These are phyloP conservation scores for Rubia balearica DNA, from an alignment of 305 asterid genomes.

Conservation along the genomic window DNA sequence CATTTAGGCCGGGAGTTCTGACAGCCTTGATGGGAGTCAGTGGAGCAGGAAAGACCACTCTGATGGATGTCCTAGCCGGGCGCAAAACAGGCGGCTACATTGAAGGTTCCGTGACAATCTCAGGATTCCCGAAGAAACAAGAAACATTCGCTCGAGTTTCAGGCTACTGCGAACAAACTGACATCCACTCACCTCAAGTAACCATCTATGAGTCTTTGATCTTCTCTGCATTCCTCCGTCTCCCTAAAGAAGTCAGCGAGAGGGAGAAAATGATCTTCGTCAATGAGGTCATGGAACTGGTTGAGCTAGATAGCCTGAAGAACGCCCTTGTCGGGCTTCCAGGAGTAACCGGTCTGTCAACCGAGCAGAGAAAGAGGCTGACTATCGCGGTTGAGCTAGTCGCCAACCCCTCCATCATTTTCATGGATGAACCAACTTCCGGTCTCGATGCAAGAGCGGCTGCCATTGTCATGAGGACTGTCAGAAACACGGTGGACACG, in stretches of 20 bases:
- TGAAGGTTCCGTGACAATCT: conserved; percentile 74
- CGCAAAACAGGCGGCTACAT: conserved; percentile 83
- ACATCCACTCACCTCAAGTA: conserved; percentile 95
- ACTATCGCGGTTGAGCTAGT: conserved; percentile 91
- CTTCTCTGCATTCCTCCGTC: conserved; percentile 80
- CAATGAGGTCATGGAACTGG: conserved; percentile 78
- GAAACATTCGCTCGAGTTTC: conserved; percentile 87
- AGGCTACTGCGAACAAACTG: conserved; percentile 86
- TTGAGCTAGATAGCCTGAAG: conserved; percentile 64
- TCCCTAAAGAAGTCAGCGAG: conserved; percentile 58
- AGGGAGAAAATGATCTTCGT: conserved; percentile 79
- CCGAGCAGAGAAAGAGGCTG: conserved; percentile 77
- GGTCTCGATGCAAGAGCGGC: conserved; percentile 93
- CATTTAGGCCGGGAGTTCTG: conserved; percentile 84
- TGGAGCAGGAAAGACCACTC: conserved; percentile 90
- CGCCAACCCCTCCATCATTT: conserved; percentile 84
- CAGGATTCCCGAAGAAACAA: conserved; percentile 80
- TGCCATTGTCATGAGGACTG: conserved; percentile 92
- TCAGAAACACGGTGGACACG: conserved; percentile 83
- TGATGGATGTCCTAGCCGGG: conserved; percentile 93
- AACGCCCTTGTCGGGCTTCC: conserved; percentile 85
- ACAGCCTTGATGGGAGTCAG: conserved; percentile 95
- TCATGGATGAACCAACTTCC: conserved; percentile 92
- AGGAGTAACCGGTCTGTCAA: conserved; percentile 73
- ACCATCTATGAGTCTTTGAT: conserved; percentile 70